These are phyloP conservation scores for Alliaria petiolata DNA, from an alignment of 345 rosid genomes.

Conservation along the genomic window DNA sequence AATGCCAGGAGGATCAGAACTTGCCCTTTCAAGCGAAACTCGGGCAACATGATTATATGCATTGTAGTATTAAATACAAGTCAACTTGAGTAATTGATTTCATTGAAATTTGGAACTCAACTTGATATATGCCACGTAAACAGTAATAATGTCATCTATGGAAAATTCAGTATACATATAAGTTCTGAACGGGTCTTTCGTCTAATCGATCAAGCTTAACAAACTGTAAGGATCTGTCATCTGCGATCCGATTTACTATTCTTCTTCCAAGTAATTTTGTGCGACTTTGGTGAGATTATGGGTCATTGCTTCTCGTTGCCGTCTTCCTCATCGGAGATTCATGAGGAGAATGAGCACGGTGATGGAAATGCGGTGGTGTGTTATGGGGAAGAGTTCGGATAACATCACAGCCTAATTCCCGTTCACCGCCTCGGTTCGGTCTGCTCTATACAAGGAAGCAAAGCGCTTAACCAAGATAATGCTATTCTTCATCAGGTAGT, in stretches of 20 bases:
- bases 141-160: conserved; percentile 7
- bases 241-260: neutral
- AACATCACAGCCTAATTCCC: neutral
- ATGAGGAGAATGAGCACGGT: conserved; percentile 27
- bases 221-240: neutral
- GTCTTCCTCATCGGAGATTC: conserved; percentile 33
- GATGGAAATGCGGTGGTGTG: conserved; percentile 33
- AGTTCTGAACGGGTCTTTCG: conserved; percentile 4
- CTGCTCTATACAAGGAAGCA: conserved; percentile 58
- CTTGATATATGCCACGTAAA: conserved; percentile 18
- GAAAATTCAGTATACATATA: neutral
- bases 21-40: conserved; percentile 30
- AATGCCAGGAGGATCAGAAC: neutral
- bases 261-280: neutral
- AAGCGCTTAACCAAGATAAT: conserved; percentile 75
- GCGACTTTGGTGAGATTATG: conserved; percentile 18
- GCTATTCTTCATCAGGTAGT: conserved; percentile 41
- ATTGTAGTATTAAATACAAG: neutral
- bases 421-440: conserved; percentile 40
- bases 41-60: neutral
- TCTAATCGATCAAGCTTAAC: neutral
- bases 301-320: conserved; percentile 34
- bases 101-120: conserved; percentile 10
- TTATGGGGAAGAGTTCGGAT: conserved; percentile 30
- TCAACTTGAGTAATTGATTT: conserved; percentile 1